Evolutionary conservation across 768 basidiomycete genomes (phyloP).

Genomic region (Crassisporium funariophilum): DNA sequence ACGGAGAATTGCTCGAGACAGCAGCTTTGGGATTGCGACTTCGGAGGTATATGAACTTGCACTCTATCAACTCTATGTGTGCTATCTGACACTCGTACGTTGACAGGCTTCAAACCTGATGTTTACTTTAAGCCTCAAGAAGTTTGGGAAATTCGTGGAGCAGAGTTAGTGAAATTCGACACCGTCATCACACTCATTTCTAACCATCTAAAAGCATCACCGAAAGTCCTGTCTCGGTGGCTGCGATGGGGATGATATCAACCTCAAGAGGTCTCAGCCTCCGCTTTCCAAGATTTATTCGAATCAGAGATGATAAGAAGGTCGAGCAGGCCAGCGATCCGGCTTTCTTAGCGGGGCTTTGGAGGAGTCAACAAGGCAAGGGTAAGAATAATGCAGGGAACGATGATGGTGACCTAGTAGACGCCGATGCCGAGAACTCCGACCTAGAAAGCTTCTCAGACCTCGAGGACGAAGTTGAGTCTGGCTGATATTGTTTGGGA

Average conservation of each 20-base stretch:
- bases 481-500: background rate
- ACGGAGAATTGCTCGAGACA: constrained; percentile 54
- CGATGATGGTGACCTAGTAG: constrained; percentile 65
- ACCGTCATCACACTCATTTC: background rate
- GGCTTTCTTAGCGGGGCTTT: constrained; percentile 70
- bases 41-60: constrained; percentile 51
- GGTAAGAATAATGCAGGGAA: constrained; percentile 34
- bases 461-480: background rate
- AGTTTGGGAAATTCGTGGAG: constrained; percentile 89
- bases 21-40: constrained; percentile 62
- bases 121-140: constrained; percentile 72
- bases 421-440: constrained; percentile 40
- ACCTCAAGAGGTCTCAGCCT: constrained; percentile 69
- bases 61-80: constrained; percentile 5
- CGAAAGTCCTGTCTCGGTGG: constrained; percentile 81
- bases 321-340: constrained; percentile 74
- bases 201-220: constrained; percentile 56
- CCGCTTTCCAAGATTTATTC: constrained; percentile 88
- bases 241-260: constrained; percentile 63
- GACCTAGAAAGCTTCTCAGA: constrained; percentile 32
- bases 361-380: constrained; percentile 57
- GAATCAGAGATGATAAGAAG: constrained; percentile 69
- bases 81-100: constrained; percentile 2
- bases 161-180: constrained; percentile 49
- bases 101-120: constrained; percentile 64